phyloP scores from a whole-genome alignment of 768 basidiomycete species.

The Boletus sensibilis region DNA sequence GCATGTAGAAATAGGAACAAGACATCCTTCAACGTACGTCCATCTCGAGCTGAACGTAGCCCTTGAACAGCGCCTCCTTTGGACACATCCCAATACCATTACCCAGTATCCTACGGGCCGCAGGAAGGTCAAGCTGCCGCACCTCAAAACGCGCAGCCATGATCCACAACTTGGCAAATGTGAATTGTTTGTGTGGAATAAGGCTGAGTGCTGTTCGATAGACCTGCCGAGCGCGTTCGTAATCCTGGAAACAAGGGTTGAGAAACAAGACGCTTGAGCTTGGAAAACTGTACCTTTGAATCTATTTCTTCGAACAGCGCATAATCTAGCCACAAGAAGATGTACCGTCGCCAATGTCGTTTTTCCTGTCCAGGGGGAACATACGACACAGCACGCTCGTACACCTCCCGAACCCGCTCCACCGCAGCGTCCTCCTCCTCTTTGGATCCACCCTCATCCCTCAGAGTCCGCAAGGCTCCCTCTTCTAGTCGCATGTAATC shows the following conservation, averaged over 20 bases:
- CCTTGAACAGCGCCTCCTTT: conserved; percentile 93
- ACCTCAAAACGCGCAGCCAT: conserved; percentile 92
- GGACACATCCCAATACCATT: conserved; percentile 93
- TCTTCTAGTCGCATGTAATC: conserved; percentile 94
- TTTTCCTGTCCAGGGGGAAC: conserved; percentile 95
- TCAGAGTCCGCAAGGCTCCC: conserved; percentile 73
- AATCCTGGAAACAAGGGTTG: conserved; percentile 54
- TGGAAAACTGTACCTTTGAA: conserved; percentile 58
- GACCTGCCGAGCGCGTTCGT: conserved; percentile 80
- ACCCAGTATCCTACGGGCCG: conserved; percentile 88
- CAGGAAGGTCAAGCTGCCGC: conserved; percentile 72
- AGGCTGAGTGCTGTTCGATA: conserved; percentile 88
- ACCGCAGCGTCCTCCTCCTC: conserved; percentile 66
- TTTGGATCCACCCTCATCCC: conserved; percentile 68
- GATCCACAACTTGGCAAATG: conserved; percentile 96
- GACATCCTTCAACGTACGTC: conserved; percentile 51
- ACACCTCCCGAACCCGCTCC: conserved; percentile 83
- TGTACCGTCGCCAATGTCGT: conserved; percentile 86
- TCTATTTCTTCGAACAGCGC: conserved; percentile 97
- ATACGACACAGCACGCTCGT: conserved; percentile 93
- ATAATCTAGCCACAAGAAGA: conserved; percentile 93
- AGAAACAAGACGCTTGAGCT: not conserved
- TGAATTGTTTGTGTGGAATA: conserved; percentile 95
- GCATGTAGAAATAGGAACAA: not conserved
- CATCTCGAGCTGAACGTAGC: conserved; percentile 92